Evolutionary conservation across 2,329 filamentous ascomycete species (phyloP).

Genomic region (Davidsoniella australis): DNA sequence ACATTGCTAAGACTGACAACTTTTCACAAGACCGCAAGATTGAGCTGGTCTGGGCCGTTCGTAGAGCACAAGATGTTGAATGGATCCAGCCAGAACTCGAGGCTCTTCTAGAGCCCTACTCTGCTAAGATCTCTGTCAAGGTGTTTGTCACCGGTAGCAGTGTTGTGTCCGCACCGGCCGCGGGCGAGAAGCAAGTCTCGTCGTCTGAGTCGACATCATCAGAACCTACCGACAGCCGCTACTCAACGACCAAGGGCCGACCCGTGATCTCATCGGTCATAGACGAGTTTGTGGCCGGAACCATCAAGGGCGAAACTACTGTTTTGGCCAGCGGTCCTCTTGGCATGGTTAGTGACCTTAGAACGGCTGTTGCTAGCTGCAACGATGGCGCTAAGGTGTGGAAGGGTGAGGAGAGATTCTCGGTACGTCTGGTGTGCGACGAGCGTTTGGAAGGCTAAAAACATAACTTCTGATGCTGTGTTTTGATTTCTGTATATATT

Average conservation of each 20-base stretch:
- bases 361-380: conserved; percentile 32
- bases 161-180: not conserved
- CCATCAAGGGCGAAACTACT: conserved; percentile 30
- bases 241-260: conserved; percentile 17
- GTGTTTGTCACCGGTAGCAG: conserved; percentile 42
- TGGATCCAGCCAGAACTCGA: conserved; percentile 44
- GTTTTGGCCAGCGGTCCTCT: conserved; percentile 45
- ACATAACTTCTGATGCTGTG: not conserved
- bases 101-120: conserved; percentile 24
- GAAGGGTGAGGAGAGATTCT: conserved; percentile 37
- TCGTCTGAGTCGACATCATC: conserved; percentile 17
- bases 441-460: conserved; percentile 37
- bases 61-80: conserved; percentile 32
- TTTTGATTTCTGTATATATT: not conserved
- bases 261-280: conserved; percentile 32
- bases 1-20: conserved; percentile 24
- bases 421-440: conserved; percentile 41
- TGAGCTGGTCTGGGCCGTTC: conserved; percentile 49
- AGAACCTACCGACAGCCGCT: conserved; percentile 7
- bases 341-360: conserved; percentile 40
- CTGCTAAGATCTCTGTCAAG: conserved; percentile 30
- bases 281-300: conserved; percentile 29
- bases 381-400: conserved; percentile 38
- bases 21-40: conserved; percentile 30
- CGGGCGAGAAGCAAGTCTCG: conserved; percentile 13